phyloP scores from a whole-genome alignment of 305 asterid genomes.

The Fraxinus angustifolia region DNA sequence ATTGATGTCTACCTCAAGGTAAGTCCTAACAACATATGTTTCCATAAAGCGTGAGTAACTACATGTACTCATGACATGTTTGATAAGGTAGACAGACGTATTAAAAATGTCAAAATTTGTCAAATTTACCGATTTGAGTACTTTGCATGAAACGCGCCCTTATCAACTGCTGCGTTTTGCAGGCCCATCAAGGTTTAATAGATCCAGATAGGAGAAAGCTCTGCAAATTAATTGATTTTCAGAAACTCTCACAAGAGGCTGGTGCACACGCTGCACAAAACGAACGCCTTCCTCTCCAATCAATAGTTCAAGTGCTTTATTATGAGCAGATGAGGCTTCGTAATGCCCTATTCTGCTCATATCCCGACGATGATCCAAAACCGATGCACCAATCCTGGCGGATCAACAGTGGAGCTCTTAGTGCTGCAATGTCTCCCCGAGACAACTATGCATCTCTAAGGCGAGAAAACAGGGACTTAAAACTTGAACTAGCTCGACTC shows the following conservation, averaged over 20 bases:
- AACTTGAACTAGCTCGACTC: constrained; percentile 79
- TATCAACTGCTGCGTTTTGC: constrained; percentile 7
- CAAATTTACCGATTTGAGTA: background rate
- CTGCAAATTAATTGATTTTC: constrained; percentile 74
- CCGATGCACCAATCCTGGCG: constrained; percentile 79
- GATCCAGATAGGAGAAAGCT: constrained; percentile 73
- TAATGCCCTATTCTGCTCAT: constrained; percentile 55
- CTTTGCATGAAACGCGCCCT: background rate
- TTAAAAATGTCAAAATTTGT: background rate
- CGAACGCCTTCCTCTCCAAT: constrained; percentile 91
- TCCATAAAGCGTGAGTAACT: background rate
- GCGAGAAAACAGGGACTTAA: constrained; percentile 79
- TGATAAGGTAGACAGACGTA: background rate
- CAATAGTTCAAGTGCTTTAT: constrained; percentile 88
- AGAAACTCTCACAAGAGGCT: constrained; percentile 80
- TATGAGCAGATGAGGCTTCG: constrained; percentile 86
- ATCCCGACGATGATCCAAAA: constrained; percentile 71
- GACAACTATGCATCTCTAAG: constrained; percentile 86
- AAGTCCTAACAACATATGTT: constrained; percentile 25
- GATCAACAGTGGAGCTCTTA: constrained; percentile 73
- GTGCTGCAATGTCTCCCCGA: constrained; percentile 82
- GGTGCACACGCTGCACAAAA: constrained; percentile 97
- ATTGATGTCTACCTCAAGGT: constrained; percentile 82
- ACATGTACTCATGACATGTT: background rate
- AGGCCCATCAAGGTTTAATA: constrained; percentile 73